These are phyloP conservation scores for Microcos paniculata DNA, from an alignment of 345 rosid genomes.

Conservation along the genomic window DNA sequence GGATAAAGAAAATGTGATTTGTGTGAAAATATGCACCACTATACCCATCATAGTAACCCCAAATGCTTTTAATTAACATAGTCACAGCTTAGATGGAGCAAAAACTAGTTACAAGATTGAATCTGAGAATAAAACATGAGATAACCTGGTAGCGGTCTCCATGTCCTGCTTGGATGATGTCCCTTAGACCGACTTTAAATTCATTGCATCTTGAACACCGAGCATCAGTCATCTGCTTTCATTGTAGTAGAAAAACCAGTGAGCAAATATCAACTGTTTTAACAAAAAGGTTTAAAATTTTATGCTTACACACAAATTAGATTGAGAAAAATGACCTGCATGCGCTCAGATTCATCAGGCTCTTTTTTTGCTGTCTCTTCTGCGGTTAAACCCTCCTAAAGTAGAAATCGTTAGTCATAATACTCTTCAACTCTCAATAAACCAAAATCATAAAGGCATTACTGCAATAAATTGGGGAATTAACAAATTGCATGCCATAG, in stretches of 20 bases:
- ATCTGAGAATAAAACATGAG: slow-evolving; percentile 10
- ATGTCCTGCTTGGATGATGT: slow-evolving; percentile 96
- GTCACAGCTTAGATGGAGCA: no score
- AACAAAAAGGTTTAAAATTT: neutral
- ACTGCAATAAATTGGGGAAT: neutral
- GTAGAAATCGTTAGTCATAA: slow-evolving; percentile 7
- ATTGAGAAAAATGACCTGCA: slow-evolving; percentile 59
- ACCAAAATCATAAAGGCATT: neutral
- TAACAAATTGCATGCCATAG: neutral
- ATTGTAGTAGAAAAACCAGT: slow-evolving; percentile 10
- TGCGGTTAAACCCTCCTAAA: slow-evolving; percentile 86
- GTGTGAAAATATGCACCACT: neutral
- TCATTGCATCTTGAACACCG: slow-evolving; percentile 78
- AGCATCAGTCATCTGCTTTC: slow-evolving; percentile 72
- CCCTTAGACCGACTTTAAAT: slow-evolving; percentile 71
- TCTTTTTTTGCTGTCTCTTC: slow-evolving; percentile 79
- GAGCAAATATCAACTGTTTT: neutral
- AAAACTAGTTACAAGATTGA: no score
- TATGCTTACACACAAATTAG: neutral
- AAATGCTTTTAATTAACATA: neutral
- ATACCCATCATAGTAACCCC: neutral
- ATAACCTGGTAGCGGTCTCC: slow-evolving; percentile 93
- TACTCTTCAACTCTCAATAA: neutral
- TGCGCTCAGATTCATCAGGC: slow-evolving; percentile 77
- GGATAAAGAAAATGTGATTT: neutral